These are phyloP conservation scores for Boletus smithii DNA, from an alignment of 1,284 basidiomycete species.

Conservation along the genomic window DNA sequence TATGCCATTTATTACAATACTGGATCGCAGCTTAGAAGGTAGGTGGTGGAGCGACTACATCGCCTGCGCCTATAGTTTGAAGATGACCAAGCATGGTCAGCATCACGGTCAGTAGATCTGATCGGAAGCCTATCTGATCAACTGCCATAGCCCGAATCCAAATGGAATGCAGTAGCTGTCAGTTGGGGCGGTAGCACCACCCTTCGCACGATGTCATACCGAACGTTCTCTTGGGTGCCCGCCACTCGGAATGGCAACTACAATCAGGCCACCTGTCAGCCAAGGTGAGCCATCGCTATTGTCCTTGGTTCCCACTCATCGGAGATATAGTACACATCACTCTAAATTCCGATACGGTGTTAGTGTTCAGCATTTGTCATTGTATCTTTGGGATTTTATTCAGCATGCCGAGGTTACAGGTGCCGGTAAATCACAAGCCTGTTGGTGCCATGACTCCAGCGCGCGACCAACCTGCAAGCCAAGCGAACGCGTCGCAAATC, in stretches of 20 bases:
- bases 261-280: constrained; percentile 9
- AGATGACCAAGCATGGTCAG: not conserved
- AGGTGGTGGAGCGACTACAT: constrained; percentile 1
- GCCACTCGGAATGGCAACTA: constrained; percentile 12
- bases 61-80: not conserved
- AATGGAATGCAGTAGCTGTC: constrained; percentile 7
- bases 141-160: constrained; percentile 6
- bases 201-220: constrained; percentile 10
- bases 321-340: constrained; percentile 3
- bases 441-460: not conserved
- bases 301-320: constrained; percentile 16
- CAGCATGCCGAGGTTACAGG: constrained; percentile 9
- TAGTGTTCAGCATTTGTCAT: constrained; percentile 3
- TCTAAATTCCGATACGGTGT: constrained; percentile 6
- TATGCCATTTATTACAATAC: not conserved
- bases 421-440: constrained; percentile 1
- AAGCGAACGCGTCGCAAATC: not conserved
- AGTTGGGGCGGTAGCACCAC: constrained; percentile 1
- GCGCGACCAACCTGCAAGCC: constrained; percentile 1
- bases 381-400: constrained; percentile 4
- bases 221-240: not conserved
- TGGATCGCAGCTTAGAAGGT: not conserved
- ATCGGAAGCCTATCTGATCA: not conserved
- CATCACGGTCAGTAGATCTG: constrained; percentile 1
- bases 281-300: constrained; percentile 24